phyloP scores from a whole-genome alignment of 768 basidiomycete species.

The Erythrobasidium yunnanense region DNA sequence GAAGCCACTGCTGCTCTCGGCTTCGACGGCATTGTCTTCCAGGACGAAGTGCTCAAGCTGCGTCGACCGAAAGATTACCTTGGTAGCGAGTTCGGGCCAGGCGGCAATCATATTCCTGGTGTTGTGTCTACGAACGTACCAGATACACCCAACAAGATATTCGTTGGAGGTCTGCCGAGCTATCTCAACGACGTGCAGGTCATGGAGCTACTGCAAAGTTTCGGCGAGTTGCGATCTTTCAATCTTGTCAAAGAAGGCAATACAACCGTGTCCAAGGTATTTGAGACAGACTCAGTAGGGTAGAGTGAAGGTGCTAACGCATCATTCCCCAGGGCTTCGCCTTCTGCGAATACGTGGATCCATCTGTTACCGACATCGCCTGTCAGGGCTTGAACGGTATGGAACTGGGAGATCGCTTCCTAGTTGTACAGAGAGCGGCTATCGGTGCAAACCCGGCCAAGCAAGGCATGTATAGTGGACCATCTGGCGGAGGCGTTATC shows the following conservation, averaged over 20 bases:
- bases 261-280: slow-evolving; percentile 74
- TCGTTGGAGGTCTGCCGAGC: slow-evolving; percentile 86
- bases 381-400: slow-evolving; percentile 93
- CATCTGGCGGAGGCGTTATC: slow-evolving; percentile 34
- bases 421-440: slow-evolving; percentile 93
- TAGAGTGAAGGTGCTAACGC: neutral
- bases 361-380: slow-evolving; percentile 78
- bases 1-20: slow-evolving; percentile 95
- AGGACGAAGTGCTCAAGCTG: slow-evolving; percentile 90
- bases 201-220: slow-evolving; percentile 91
- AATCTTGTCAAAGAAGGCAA: slow-evolving; percentile 92
- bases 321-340: slow-evolving; percentile 73
- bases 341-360: slow-evolving; percentile 95
- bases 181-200: slow-evolving; percentile 98
- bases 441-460: slow-evolving; percentile 54
- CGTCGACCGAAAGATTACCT: slow-evolving; percentile 95
- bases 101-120: slow-evolving; percentile 75
- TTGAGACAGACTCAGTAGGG: neutral
- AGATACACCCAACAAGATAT: slow-evolving; percentile 95
- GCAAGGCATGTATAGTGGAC: slow-evolving; percentile 31
- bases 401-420: slow-evolving; percentile 88
- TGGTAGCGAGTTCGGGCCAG: slow-evolving; percentile 54
- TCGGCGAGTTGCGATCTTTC: slow-evolving; percentile 94
- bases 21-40: slow-evolving; percentile 92
- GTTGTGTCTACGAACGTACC: slow-evolving; percentile 94